These are phyloP conservation scores for Haberlea rhodopensis DNA, from an alignment of 257 asterid genomes.

Conservation along the genomic window DNA sequence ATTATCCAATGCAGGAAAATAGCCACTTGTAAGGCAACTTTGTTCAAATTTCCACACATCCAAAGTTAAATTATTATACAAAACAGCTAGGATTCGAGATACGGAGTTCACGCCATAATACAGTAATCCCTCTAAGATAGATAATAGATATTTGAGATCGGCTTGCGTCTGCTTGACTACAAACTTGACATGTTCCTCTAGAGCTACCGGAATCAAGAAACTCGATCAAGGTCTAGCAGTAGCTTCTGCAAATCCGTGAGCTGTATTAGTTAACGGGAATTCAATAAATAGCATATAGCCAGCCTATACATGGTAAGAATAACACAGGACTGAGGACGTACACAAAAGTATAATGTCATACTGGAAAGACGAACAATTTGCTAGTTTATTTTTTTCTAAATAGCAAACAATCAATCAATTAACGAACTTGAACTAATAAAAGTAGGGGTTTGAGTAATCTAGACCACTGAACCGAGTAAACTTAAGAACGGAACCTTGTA, in stretches of 20 bases:
- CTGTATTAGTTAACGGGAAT: not conserved
- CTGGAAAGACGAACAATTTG: not conserved
- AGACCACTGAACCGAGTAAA: not conserved
- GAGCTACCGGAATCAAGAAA: constrained; percentile 22
- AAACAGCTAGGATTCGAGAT: constrained; percentile 15
- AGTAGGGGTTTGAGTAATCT: not conserved
- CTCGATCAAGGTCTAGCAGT: constrained; percentile 11
- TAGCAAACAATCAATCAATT: not conserved
- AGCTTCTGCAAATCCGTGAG: constrained; percentile 33
- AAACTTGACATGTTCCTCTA: constrained; percentile 8
- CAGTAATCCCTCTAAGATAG: constrained; percentile 9
- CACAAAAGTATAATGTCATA: not conserved
- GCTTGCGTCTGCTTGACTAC: constrained; percentile 9
- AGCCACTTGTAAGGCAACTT: not conserved
- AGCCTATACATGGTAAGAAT: not conserved
- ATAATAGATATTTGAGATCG: constrained; percentile 21
- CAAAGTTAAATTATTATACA: constrained; percentile 22
- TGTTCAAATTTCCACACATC: not conserved
- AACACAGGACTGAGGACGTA: not conserved
- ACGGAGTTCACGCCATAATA: constrained; percentile 19
- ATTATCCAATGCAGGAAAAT: not conserved
- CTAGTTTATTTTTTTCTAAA: not conserved
- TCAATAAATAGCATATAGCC: not conserved
- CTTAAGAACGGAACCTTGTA: not conserved
- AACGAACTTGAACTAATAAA: not conserved